Evolutionary conservation across 192 early-diverging fungal species (phyloP).

Genomic region (Backusella tuberculispora): DNA sequence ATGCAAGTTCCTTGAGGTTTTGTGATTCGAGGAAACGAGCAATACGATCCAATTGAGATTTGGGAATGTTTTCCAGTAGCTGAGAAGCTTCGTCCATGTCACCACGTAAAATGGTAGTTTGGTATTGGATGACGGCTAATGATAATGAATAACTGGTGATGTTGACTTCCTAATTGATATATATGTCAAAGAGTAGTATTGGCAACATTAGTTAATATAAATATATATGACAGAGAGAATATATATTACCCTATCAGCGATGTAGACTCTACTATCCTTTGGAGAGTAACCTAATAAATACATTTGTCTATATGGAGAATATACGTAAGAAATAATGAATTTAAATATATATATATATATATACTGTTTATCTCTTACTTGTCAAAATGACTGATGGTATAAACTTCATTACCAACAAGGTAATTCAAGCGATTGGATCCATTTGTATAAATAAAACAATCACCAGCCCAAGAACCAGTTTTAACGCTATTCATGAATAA

Average conservation of each 20-base stretch:
- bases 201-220: too few relatives aligned
- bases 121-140: slow-evolving; percentile 95
- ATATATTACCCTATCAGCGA: slow-evolving; percentile 79
- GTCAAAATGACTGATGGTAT: slow-evolving; percentile 97
- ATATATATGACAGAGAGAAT: neutral
- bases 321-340: neutral
- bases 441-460: slow-evolving; percentile 99
- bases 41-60: slow-evolving; percentile 85
- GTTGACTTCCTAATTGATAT: slow-evolving; percentile 68
- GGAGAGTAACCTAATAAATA: slow-evolving; percentile 95
- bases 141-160: slow-evolving; percentile 91
- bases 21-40: slow-evolving; percentile 97
- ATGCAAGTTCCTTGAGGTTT: slow-evolving; percentile 87
- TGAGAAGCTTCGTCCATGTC: slow-evolving; percentile 84
- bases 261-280: slow-evolving; percentile 90
- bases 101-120: slow-evolving; percentile 94
- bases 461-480: slow-evolving; percentile 98
- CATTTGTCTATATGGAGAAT: slow-evolving; percentile 57
- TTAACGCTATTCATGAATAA: slow-evolving; percentile 62
- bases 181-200: too few relatives aligned
- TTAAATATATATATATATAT: neutral
- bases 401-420: slow-evolving; percentile 92
- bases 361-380: slow-evolving; percentile 49
- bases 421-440: slow-evolving; percentile 91
- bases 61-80: slow-evolving; percentile 82